These are phyloP conservation scores for Fusarium temperatum DNA, from an alignment of 2,329 filamentous ascomycete species.

Conservation along the genomic window DNA sequence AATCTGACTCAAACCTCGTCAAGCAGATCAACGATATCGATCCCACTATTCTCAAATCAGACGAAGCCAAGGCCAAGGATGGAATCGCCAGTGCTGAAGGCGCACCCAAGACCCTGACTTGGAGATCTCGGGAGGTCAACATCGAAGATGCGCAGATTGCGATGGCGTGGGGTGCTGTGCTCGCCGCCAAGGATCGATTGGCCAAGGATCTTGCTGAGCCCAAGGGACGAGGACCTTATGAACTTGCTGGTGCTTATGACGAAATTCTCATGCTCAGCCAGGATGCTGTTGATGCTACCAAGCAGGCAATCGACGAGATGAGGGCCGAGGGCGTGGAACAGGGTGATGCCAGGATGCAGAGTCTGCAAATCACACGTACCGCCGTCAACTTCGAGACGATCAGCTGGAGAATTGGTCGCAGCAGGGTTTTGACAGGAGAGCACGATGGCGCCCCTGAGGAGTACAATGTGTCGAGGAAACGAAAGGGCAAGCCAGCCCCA, in stretches of 20 bases:
- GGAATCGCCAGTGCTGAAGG: slow-evolving; percentile 61
- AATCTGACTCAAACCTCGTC: slow-evolving; percentile 68
- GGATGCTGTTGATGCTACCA: slow-evolving; percentile 92
- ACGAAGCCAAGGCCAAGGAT: slow-evolving; percentile 56
- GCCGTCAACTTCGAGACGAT: slow-evolving; percentile 95
- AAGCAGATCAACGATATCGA: slow-evolving; percentile 76
- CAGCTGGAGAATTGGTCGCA: slow-evolving; percentile 93
- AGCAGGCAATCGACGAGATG: slow-evolving; percentile 91
- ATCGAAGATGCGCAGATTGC: slow-evolving; percentile 95
- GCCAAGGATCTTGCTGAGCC: slow-evolving; percentile 57
- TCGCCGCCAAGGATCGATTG: slow-evolving; percentile 60
- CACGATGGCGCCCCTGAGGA: slow-evolving; percentile 76
- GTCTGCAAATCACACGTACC: slow-evolving; percentile 89
- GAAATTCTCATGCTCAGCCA: slow-evolving; percentile 89
- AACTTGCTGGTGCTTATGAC: slow-evolving; percentile 88
- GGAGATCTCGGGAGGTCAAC: slow-evolving; percentile 85
- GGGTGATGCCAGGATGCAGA: slow-evolving; percentile 88
- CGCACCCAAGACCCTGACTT: slow-evolving; percentile 79
- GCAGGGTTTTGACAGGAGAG: slow-evolving; percentile 85
- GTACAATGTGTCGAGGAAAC: slow-evolving; percentile 60
- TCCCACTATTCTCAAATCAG: slow-evolving; percentile 70
- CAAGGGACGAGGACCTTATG: slow-evolving; percentile 60
- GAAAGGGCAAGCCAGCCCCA: slow-evolving; percentile 49
- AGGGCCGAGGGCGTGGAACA: slow-evolving; percentile 83
- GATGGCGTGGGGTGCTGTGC: slow-evolving; percentile 78